Evolutionary conservation across 148 eudicot species (phyloP), one percentile per base, ranked within the genome.

Genomic region (Silene latifolia): DNA sequence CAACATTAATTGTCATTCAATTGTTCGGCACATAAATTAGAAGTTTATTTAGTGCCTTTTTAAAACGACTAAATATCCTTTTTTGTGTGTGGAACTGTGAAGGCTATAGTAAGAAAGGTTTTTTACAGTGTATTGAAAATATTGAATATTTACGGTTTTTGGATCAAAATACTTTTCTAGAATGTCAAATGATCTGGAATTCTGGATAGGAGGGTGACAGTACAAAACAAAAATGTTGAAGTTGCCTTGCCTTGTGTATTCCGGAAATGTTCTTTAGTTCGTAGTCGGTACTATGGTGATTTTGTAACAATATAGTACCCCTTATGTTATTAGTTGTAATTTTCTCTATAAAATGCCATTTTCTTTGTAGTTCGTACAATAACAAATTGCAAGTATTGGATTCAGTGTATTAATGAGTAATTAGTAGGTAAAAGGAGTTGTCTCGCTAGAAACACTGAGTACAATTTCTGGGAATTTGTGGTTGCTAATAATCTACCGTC

Each of bases 241-340:
- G 48, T 66, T 67, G 58, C 17, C 17, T 12, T 51, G 56, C 81
- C 72, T 66, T 72, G 61, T 73, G 27, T 47, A 54, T 21, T 44
- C 21, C 44, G 51, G 29, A 24, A 42, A 78, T 78, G 44, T 39
- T 67, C 32, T 39, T 60, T 72, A 14, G 12, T n/a, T 42, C n/a
- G 11, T 19, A 29, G 13, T 18, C 11, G 29, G 29, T 79, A 29
- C 25, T 18, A 15, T 15, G 56, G 56, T 51, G 17, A 18, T 51
- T 51, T 12, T 51, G 17, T 15, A 14, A 51, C 56, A 51, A 48
- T 48, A 13, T 12, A 13, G 12, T 51, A 51, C 56, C 9, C 14
- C 15, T 39, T 39, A 7, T 51, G 56, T 51, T 51, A 2, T 51
- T 51, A 51, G 17, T 51, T 51, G 56, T 18, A 51, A 13, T 12